Conservation (phyloP, 805 yeast genomes). For the Myxozyma melibiosi region DNA sequence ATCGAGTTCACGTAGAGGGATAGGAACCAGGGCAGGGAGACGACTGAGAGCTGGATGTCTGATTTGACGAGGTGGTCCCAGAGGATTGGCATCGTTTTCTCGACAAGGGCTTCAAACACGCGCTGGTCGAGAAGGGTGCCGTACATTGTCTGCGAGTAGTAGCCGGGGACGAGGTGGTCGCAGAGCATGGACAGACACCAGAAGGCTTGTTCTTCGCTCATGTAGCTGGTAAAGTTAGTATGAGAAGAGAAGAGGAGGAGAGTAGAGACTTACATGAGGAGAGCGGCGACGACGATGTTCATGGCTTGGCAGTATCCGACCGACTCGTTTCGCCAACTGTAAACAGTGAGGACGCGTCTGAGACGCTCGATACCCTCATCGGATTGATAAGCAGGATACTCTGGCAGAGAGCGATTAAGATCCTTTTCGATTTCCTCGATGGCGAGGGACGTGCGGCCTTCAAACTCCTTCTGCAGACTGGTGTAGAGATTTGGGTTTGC, state of each 20-base stretch:
- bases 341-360: constrained; percentile 87
- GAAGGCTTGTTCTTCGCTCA: constrained; percentile 96
- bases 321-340: constrained; percentile 95
- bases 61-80: constrained; percentile 77
- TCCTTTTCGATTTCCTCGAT: constrained; percentile 97
- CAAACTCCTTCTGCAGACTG: constrained; percentile 59
- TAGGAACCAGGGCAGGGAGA: constrained; percentile 94
- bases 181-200: constrained; percentile 85
- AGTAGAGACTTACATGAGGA: constrained; percentile 45
- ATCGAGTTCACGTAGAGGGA: constrained; percentile 86
- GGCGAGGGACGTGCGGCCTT: constrained; percentile 71
- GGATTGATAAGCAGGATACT: constrained; percentile 89
- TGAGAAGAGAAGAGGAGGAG: not conserved
- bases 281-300: constrained; percentile 70
- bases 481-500: constrained; percentile 63
- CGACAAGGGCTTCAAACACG: constrained; percentile 88
- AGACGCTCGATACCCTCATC: constrained; percentile 82
- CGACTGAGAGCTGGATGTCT: constrained; percentile 91
- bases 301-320: constrained; percentile 99
- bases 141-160: constrained; percentile 95
- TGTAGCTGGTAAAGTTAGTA: constrained; percentile 50
- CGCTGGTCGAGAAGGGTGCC: constrained; percentile 93
- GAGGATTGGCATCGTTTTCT: constrained; percentile 82
- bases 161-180: constrained; percentile 88
- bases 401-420: constrained; percentile 90